Conservation (phyloP, 179 eudicot genomes). For the Vitellaria paradoxa region DNA sequence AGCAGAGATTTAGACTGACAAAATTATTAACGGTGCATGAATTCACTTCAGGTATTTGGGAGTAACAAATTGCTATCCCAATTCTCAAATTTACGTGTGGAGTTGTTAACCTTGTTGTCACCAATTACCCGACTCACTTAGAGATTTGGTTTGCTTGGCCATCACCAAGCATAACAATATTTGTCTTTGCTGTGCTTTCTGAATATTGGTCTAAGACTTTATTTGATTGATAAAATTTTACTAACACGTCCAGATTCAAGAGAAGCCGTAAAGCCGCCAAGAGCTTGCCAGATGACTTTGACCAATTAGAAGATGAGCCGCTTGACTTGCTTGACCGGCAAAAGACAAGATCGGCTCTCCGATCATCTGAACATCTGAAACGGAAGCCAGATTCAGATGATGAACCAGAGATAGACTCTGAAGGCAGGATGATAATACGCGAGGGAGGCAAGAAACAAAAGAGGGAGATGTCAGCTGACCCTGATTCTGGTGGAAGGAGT, state of each 20-base stretch:
- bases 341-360: constrained; percentile 74
- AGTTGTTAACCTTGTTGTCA: neutral
- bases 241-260: constrained; percentile 46
- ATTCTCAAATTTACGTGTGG: neutral
- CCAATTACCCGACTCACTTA: neutral
- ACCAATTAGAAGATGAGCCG: constrained; percentile 76
- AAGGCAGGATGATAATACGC: constrained; percentile 62
- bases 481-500: constrained; percentile 49
- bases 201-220: neutral
- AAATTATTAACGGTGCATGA: neutral
- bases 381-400: constrained; percentile 62
- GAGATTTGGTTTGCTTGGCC: neutral
- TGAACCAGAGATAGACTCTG: constrained; percentile 65
- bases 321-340: constrained; percentile 83
- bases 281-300: constrained; percentile 66
- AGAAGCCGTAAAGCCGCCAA: constrained; percentile 49
- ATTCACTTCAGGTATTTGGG: neutral
- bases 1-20: neutral
- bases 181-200: neutral
- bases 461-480: constrained; percentile 31
- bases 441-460: constrained; percentile 47
- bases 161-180: neutral
- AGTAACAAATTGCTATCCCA: neutral
- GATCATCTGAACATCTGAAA: constrained; percentile 46
- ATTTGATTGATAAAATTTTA: neutral